A percentile compares a stretch with the other conserved stretches of the same genome.
These are phyloP conservation scores for Alternaria angustiovoidea DNA, from an alignment of 2,329 filamentous ascomycete species.

Conservation along the genomic window DNA sequence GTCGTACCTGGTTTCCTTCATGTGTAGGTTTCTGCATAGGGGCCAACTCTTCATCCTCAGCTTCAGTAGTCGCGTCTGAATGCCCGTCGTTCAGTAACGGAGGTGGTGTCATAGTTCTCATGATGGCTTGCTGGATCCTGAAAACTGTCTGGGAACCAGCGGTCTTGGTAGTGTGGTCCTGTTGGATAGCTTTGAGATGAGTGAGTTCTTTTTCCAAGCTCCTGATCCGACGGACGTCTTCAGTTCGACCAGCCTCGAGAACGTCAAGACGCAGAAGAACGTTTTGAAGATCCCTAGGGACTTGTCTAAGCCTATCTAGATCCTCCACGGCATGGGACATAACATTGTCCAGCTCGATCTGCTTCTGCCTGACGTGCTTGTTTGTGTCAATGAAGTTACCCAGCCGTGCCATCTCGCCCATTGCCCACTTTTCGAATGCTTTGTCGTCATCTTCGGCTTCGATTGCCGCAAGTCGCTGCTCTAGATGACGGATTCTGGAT, in stretches of 20 bases:
- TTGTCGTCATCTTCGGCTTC: slow-evolving; percentile 33
- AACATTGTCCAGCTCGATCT: slow-evolving; percentile 24
- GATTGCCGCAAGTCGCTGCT: slow-evolving; percentile 33
- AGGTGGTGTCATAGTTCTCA: not conserved
- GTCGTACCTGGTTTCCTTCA: slow-evolving; percentile 11
- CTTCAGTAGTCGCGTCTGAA: slow-evolving; percentile 11
- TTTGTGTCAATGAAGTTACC: slow-evolving; percentile 25
- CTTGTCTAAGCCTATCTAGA: slow-evolving; percentile 11
- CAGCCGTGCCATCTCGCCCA: slow-evolving; percentile 22
- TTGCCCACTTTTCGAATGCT: slow-evolving; percentile 29
- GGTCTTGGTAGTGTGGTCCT: not conserved
- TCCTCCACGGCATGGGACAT: slow-evolving; percentile 20
- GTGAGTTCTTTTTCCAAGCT: slow-evolving; percentile 19
- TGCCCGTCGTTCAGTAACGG: not conserved
- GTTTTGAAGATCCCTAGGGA: slow-evolving; percentile 5
- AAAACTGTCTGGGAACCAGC: not conserved
- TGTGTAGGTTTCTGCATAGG: not conserved
- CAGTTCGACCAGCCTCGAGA: slow-evolving; percentile 18
- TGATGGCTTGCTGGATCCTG: not conserved
- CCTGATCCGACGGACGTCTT: slow-evolving; percentile 16
- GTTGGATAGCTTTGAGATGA: slow-evolving; percentile 4
- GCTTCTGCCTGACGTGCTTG: slow-evolving; percentile 26
- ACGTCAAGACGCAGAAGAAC: slow-evolving; percentile 22
- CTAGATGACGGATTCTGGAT: slow-evolving; percentile 21
- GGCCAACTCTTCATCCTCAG: slow-evolving; percentile 16